Conservation (phyloP, 352 stramenopile species). For the Phytophthora meadii region DNA sequence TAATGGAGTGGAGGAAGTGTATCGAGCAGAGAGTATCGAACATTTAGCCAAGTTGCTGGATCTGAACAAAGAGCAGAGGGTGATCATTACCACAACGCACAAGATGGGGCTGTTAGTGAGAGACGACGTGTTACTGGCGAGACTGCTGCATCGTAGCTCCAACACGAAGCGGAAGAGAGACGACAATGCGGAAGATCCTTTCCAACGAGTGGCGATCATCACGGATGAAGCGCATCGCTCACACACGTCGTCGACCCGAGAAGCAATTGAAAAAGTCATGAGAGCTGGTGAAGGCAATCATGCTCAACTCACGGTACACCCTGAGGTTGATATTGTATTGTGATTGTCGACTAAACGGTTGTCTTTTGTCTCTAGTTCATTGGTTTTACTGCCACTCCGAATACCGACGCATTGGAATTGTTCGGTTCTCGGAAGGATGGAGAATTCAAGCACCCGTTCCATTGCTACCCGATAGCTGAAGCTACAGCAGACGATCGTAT, state of each 20-base stretch:
- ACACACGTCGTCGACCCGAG: slow-evolving; percentile 68
- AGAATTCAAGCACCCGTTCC: slow-evolving; percentile 50
- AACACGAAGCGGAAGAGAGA: slow-evolving; percentile 7
- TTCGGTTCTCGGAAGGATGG: slow-evolving; percentile 52
- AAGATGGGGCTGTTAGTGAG: slow-evolving; percentile 79
- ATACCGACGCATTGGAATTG: slow-evolving; percentile 65
- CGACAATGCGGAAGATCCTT: slow-evolving; percentile 15
- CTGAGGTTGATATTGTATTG: not conserved
- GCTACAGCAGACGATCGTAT: slow-evolving; percentile 62
- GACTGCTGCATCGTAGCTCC: slow-evolving; percentile 61
- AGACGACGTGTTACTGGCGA: slow-evolving; percentile 72
- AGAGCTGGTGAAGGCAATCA: slow-evolving; percentile 47
- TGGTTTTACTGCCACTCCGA: slow-evolving; percentile 84
- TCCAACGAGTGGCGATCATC: slow-evolving; percentile 79
- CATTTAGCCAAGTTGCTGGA: slow-evolving; percentile 69
- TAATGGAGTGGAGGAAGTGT: slow-evolving; percentile 78
- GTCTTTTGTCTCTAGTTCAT: slow-evolving; percentile 60
- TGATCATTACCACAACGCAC: slow-evolving; percentile 86
- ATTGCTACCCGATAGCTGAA: slow-evolving; percentile 76
- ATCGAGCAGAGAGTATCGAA: slow-evolving; percentile 76
- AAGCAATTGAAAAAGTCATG: slow-evolving; percentile 74
- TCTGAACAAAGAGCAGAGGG: slow-evolving; percentile 44
- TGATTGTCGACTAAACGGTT: slow-evolving; percentile 7
- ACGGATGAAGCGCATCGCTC: slow-evolving; percentile 87
- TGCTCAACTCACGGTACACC: slow-evolving; percentile 50